Evolutionary conservation across 768 basidiomycete species (phyloP), one percentile per base, ranked within the genome.

Genomic region (Pholiota conissans): DNA sequence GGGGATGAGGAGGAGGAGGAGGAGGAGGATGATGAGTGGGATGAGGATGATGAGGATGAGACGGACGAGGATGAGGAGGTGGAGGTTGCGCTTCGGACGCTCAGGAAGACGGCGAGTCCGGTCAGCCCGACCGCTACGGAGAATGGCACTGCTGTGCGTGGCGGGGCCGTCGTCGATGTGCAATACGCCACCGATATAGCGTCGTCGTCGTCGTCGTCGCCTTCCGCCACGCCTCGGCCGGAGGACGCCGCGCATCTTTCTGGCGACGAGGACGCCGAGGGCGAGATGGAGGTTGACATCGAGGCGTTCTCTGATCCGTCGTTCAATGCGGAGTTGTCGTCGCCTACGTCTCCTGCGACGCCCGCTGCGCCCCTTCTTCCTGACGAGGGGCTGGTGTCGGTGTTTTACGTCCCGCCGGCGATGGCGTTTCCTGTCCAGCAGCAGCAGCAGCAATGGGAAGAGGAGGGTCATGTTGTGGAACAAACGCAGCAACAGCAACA

Each of bases 251-350:
- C 53, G 7, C 5, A 53, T 10, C 24, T 52, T 7, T 52, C 59
- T 2, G 63, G 56, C 20, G 66, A 70, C 18, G 63, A 66, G 39
- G 71, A 72, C 49, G 65, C 63, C 1, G 71, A 72, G 20, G 73
- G 70, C n/a, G 73, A 71, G 51, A 70, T 70, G 27, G 74, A 72
- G 50, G 62, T 65, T 9, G 74, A 73, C 18, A 68, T 72, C 26
- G 73, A 73, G 55, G 69, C 72, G 8, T 71, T 67, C 46, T 63
- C 67, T 6, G 75, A 76, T 45, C 75, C 75, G 7, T 69, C 71
- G 14, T 76, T 74, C 56, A 74, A 75, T 22, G 67, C 71, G 1
- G 74, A 73, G 60, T 62, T 76, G n/a, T 73, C 71, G 5, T 69
- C 68, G 27, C 69, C 65, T 3, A 62, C 61, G 0, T 61, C 64